Evolutionary conservation across 805 yeast species (phyloP).

Genomic region (fission yeast (Schizosaccharomyces pombe)): DNA sequence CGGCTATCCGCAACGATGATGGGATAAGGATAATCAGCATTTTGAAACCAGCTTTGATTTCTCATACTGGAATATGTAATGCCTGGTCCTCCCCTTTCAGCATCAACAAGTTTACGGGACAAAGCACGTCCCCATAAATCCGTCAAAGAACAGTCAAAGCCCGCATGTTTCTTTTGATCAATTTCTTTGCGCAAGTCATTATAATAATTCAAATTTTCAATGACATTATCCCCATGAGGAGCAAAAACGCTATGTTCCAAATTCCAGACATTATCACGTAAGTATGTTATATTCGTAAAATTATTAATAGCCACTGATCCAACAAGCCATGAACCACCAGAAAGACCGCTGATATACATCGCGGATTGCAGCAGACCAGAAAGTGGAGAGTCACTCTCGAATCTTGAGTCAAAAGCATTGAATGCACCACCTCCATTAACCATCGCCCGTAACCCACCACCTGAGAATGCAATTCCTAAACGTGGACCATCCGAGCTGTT

Average conservation of each 20-base stretch:
- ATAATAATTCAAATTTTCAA: conserved; percentile 26
- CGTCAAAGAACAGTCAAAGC: conserved; percentile 41
- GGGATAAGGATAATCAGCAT: conserved; percentile 50
- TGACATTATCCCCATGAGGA: conserved; percentile 24
- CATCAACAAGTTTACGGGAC: conserved; percentile 46
- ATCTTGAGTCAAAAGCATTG: conserved; percentile 23
- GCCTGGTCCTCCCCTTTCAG: conserved; percentile 39
- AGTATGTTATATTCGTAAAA: conserved; percentile 17
- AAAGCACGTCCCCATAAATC: conserved; percentile 65
- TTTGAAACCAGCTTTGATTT: conserved; percentile 34
- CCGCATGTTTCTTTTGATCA: conserved; percentile 31
- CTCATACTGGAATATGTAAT: conserved; percentile 34
- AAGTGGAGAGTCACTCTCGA: conserved; percentile 13
- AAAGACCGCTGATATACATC: conserved; percentile 37
- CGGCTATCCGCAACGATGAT: conserved; percentile 30
- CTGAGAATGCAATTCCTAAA: conserved; percentile 37
- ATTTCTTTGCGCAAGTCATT: conserved; percentile 21
- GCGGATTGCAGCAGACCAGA: conserved; percentile 33
- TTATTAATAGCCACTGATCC: conserved; percentile 24
- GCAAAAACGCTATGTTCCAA: neutral
- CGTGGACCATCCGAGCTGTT: neutral
- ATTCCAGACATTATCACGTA: conserved; percentile 15
- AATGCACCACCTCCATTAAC: conserved; percentile 34
- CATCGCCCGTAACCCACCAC: conserved; percentile 69
- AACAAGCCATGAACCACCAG: conserved; percentile 55